phyloP scores from a whole-genome alignment of 352 stramenopile species.

The Thalassiosira oceanica region DNA sequence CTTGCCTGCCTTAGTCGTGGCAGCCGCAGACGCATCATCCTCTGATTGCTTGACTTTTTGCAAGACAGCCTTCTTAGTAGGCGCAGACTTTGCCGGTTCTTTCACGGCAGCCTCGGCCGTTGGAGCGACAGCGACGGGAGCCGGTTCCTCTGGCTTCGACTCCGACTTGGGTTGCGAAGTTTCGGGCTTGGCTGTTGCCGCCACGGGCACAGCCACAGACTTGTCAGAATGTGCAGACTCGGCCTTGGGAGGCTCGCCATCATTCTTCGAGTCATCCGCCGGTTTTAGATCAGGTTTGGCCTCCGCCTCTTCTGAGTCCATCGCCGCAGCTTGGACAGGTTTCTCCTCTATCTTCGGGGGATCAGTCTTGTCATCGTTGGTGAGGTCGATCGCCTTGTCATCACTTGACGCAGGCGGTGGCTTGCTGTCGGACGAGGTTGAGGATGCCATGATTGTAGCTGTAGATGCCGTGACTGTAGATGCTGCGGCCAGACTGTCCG shows the following conservation, averaged over 20 bases:
- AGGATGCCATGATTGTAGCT: background rate
- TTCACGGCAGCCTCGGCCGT: background rate
- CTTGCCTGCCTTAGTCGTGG: slow-evolving; percentile 5
- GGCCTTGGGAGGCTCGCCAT: background rate
- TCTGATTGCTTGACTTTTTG: too few relatives aligned
- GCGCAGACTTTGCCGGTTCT: background rate
- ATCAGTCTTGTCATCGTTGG: background rate
- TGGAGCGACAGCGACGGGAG: background rate
- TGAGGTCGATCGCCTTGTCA: background rate
- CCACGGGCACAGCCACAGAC: background rate
- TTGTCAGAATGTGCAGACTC: background rate
- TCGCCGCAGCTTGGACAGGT: background rate
- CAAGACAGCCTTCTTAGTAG: background rate
- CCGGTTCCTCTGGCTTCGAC: background rate
- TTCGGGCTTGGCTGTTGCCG: background rate
- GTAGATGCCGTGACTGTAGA: background rate
- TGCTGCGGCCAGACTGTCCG: slow-evolving; percentile 1
- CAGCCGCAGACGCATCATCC: background rate
- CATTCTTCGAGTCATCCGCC: slow-evolving; percentile 3
- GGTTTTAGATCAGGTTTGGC: too few relatives aligned
- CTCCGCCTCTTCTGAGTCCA: background rate
- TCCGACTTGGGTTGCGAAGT: background rate
- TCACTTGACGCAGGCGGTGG: background rate
- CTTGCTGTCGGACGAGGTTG: background rate
- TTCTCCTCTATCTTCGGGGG: background rate